Percentiles rank a stretch among this genome's conserved stretches.
Conservation (phyloP, 192 early-diverging fungal genomes). For the Tieghemiomyces parasiticus region DNA sequence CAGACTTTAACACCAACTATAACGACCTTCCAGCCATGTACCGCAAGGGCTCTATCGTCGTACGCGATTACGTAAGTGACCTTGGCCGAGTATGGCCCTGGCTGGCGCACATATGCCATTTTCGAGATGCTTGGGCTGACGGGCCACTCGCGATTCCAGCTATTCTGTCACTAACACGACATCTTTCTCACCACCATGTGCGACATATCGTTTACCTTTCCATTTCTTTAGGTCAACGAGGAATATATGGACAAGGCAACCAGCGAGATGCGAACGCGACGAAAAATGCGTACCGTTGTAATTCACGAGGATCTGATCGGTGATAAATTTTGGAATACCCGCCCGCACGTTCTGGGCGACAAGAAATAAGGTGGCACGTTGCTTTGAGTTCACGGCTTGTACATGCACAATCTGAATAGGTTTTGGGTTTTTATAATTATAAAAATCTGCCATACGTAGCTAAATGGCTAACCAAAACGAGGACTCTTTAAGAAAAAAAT, state of each 20-base stretch:
- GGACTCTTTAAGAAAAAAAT: no score
- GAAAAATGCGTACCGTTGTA: constrained; percentile 21
- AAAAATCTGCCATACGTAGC: no score
- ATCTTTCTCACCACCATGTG: not conserved
- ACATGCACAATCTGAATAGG: no score
- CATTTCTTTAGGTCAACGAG: constrained; percentile 12
- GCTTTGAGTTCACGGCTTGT: no score
- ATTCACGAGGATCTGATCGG: constrained; percentile 60
- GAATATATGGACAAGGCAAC: constrained; percentile 11
- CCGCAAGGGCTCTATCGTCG: constrained; percentile 73
- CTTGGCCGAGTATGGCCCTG: constrained; percentile 11
- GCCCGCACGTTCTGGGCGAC: constrained; percentile 24
- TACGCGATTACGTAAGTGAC: constrained; percentile 36
- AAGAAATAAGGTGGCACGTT: no score
- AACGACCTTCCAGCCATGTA: constrained; percentile 66
- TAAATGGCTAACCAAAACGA: no score
- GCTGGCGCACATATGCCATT: not conserved
- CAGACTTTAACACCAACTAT: constrained; percentile 78
- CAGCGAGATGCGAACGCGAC: constrained; percentile 7
- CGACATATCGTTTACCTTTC: not conserved
- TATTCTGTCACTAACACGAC: no score
- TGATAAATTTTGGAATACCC: constrained; percentile 52
- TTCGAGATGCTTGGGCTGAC: no score
- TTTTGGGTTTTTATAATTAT: no score
- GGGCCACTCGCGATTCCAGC: no score